phyloP scores from a whole-genome alignment of 1,139 yeast species.

The Diutina sp. region DNA sequence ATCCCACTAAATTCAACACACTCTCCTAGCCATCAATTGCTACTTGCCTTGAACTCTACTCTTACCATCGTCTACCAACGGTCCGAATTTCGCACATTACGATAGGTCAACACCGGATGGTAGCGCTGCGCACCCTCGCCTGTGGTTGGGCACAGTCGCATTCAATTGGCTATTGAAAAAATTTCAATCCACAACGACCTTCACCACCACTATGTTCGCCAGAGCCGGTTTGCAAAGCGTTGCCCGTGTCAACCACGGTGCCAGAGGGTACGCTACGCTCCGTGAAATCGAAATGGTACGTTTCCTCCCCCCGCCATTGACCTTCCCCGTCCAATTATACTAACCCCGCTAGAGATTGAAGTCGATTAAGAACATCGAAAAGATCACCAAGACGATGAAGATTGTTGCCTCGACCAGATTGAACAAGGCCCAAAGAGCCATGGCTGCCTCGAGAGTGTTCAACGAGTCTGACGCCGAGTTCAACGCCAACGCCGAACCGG shows the following conservation, averaged over 20 bases:
- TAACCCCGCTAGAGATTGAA: slow-evolving; percentile 18
- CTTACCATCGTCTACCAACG: background rate
- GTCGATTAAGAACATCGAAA: slow-evolving; percentile 96
- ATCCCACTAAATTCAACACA: too few species aligned
- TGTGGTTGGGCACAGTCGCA: background rate
- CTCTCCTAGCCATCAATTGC: background rate
- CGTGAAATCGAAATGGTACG: slow-evolving; percentile 93
- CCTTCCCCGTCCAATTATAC: background rate
- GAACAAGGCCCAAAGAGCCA: slow-evolving; percentile 91
- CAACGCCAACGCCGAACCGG: slow-evolving; percentile 62
- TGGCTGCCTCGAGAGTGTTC: slow-evolving; percentile 80
- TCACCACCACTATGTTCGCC: background rate
- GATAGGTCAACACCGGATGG: background rate
- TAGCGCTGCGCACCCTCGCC: background rate
- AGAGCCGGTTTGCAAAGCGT: slow-evolving; percentile 1
- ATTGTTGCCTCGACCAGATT: slow-evolving; percentile 97
- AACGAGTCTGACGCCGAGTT: slow-evolving; percentile 72
- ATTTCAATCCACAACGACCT: background rate
- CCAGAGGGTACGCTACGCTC: slow-evolving; percentile 90
- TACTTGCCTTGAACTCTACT: background rate
- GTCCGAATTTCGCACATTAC: background rate
- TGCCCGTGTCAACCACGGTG: slow-evolving; percentile 2
- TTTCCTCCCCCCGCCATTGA: slow-evolving; percentile 21
- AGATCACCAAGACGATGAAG: slow-evolving; percentile 99
- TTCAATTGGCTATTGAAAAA: slow-evolving; percentile 1